Percentiles rank a stretch among this genome's conserved stretches.
These are phyloP conservation scores for Daedaleopsis nitida DNA, from an alignment of 768 basidiomycete genomes.

Conservation along the genomic window DNA sequence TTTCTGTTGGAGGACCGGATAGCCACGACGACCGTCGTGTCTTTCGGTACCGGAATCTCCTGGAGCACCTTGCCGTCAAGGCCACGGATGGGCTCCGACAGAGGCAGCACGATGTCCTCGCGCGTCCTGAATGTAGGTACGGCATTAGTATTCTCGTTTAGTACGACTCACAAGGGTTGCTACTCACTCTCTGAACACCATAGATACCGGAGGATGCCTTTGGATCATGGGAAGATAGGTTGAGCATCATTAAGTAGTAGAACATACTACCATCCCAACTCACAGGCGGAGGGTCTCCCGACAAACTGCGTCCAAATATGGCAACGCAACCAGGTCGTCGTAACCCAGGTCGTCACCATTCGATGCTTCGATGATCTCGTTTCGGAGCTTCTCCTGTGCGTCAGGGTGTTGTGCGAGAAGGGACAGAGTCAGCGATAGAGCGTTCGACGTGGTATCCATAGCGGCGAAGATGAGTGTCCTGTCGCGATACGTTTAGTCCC, in stretches of 20 bases:
- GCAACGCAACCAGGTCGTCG: slow-evolving; percentile 15
- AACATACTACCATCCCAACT: not conserved
- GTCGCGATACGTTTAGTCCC: not conserved
- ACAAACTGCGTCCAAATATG: slow-evolving; percentile 19
- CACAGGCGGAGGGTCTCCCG: slow-evolving; percentile 19
- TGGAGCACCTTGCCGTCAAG: slow-evolving; percentile 19
- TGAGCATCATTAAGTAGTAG: not conserved
- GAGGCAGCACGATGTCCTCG: slow-evolving; percentile 19
- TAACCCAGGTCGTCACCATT: slow-evolving; percentile 17
- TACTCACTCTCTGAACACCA: slow-evolving; percentile 19
- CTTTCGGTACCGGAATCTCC: slow-evolving; percentile 21
- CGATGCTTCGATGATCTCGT: slow-evolving; percentile 17
- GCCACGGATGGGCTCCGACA: slow-evolving; percentile 19
- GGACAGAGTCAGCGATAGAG: slow-evolving; percentile 21
- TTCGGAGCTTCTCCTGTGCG: slow-evolving; percentile 36
- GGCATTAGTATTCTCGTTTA: not conserved
- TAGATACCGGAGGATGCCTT: slow-evolving; percentile 14
- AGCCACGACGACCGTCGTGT: slow-evolving; percentile 19
- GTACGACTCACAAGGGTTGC: no score
- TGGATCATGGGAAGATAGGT: no score
- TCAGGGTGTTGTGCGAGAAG: slow-evolving; percentile 32
- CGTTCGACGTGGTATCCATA: slow-evolving; percentile 29
- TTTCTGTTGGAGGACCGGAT: slow-evolving; percentile 27
- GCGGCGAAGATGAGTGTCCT: slow-evolving; percentile 24
- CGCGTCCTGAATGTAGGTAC: slow-evolving; percentile 1